Evolutionary conservation across 106 monocot species (phyloP), one percentile per base, ranked within the genome.

Genomic region (Phalaenopsis aphrodite): DNA sequence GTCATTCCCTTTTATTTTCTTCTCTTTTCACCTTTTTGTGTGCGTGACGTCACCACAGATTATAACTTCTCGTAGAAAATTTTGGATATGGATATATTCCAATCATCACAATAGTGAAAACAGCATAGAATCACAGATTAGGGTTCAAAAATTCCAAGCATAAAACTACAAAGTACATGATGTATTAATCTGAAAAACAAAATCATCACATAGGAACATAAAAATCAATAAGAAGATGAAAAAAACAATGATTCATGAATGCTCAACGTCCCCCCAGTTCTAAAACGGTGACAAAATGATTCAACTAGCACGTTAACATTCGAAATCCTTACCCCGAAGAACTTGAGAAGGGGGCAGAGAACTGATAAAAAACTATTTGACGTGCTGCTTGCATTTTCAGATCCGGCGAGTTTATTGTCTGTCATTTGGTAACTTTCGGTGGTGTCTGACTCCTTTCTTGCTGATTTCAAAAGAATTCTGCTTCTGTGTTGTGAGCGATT

Each of bases 291-390:
- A 64, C 15, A 52, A 2, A 21, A 64, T 64, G 21, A 64, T 23
- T 23, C 64, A 64, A 24, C 6, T 8, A 64, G 64, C 21, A 23
- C 24, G 14, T 5, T 23, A 64, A 56, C 64, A 38, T 71, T 49
- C 19, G 48, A 47, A 5, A 5, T 48, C n/a, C 68, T 69, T 79
- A 79, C 79, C n/a, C 79, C 79, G 14, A 79, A 79, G 79, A 79
- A 79, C 68, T 69, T 79, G 47, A 79, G 79, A 24, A 79, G 79
- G 24, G 79, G 79, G 48, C 79, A 79, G 79, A 79, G 79, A 64
- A 79, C 42, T 45, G 79, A 79, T 17, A 79, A 19, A 69, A 79
- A 77, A 58, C 75, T 57, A 24, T n/a, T 45, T 12, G 75, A 56
- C 14, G 46, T 41, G 23, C 75, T 75, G n/a, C 48, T 75, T 48